Evolutionary conservation across 75 land plant genomes (phyloP).

Genomic region (Azolla pinnata): DNA sequence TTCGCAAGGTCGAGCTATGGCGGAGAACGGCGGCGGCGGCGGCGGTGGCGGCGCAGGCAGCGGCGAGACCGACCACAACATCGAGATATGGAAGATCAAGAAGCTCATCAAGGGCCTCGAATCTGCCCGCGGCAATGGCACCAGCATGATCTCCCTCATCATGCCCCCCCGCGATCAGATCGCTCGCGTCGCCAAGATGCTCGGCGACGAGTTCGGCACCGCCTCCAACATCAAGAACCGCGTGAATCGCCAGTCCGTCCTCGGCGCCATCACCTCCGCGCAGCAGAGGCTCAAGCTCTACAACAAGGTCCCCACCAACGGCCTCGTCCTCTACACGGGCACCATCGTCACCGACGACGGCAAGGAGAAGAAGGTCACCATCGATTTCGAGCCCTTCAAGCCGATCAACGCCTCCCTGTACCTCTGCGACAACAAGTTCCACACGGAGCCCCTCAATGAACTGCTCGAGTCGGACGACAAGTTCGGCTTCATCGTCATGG

Average conservation of each 20-base stretch:
- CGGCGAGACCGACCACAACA: constrained; percentile 40
- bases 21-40: too few relatives aligned
- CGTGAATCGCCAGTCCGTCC: constrained; percentile 29
- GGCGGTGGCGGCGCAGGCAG: constrained; percentile 13
- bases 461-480: constrained; percentile 49
- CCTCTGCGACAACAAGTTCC: constrained; percentile 30
- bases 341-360: constrained; percentile 33
- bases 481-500: constrained; percentile 49
- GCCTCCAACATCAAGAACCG: constrained; percentile 33
- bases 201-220: constrained; percentile 32
- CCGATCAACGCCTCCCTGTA: constrained; percentile 28
- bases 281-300: constrained; percentile 31
- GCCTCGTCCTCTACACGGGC: constrained; percentile 30
- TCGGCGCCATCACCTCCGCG: constrained; percentile 31
- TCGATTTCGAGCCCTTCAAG: constrained; percentile 29
- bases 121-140: constrained; percentile 23
- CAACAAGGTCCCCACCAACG: constrained; percentile 27
- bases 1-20: too few relatives aligned
- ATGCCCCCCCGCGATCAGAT: constrained; percentile 31
- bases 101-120: constrained; percentile 36
- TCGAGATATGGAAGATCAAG: constrained; percentile 43
- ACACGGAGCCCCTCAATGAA: constrained; percentile 22
- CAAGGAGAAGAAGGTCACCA: constrained; percentile 31
- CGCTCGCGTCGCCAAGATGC: constrained; percentile 24
- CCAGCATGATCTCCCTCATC: constrained; percentile 34